phyloP scores from a whole-genome alignment of 2,329 filamentous ascomycete species.

The Sarocladium kiliense region DNA sequence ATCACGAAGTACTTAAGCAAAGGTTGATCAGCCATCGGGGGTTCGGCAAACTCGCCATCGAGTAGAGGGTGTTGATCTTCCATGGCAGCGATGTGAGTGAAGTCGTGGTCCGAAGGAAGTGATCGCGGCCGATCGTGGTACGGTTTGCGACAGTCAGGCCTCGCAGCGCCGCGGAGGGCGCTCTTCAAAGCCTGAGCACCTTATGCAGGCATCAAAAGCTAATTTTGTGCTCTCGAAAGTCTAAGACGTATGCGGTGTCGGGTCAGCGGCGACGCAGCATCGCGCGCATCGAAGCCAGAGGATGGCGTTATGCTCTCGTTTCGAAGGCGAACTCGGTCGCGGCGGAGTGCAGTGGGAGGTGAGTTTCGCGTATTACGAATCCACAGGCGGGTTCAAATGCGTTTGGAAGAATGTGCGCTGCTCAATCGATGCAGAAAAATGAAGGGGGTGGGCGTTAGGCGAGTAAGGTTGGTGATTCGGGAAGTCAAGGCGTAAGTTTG shows the following conservation, averaged over 20 bases:
- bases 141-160: neutral
- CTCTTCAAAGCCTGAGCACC: neutral
- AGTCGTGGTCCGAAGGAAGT: neutral
- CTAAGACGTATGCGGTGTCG: neutral
- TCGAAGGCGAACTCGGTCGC: neutral
- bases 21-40: constrained; percentile 28
- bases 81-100: neutral
- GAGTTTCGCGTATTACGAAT: neutral
- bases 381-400: too few species aligned
- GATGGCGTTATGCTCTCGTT: neutral
- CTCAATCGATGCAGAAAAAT: too few species aligned
- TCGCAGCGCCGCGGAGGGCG: neutral
- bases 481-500: neutral
- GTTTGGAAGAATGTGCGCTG: too few species aligned
- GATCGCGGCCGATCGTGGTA: neutral
- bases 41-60: constrained; percentile 25
- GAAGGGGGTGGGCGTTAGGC: neutral
- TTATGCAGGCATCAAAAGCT: neutral
- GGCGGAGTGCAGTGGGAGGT: neutral
- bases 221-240: neutral
- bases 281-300: neutral
- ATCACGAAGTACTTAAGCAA: constrained; percentile 51
- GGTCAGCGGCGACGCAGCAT: neutral
- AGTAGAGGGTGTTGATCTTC: constrained; percentile 21
- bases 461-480: neutral